phyloP scores from a whole-genome alignment of 148 eudicot genomes.

The Drosera capensis region DNA sequence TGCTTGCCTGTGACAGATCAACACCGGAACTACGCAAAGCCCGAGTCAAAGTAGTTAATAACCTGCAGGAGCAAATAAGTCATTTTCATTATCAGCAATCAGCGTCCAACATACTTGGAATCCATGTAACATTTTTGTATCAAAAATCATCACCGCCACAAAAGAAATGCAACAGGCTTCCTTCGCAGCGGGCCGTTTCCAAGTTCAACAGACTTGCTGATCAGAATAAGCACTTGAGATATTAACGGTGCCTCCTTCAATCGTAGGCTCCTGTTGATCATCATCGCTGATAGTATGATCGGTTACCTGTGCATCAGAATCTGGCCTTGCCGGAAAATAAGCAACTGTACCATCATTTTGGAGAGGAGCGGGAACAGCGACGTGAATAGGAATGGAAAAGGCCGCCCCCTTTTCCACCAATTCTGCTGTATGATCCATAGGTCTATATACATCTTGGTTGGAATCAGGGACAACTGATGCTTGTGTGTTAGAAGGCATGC shows the following conservation, averaged over 20 bases:
- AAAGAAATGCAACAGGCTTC: neutral
- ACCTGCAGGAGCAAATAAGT: conserved; percentile 22
- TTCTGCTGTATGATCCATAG: conserved; percentile 30
- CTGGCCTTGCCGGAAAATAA: conserved; percentile 24
- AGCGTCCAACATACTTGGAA: neutral
- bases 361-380: conserved; percentile 17
- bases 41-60: conserved; percentile 50
- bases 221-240: conserved; percentile 65
- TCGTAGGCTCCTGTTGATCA: conserved; percentile 30
- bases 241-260: conserved; percentile 85
- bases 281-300: conserved; percentile 23
- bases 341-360: conserved; percentile 29
- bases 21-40: conserved; percentile 69
- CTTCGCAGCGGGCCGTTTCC: neutral
- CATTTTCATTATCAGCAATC: conserved; percentile 8
- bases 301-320: conserved; percentile 28
- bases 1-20: conserved; percentile 37
- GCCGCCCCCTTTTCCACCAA: conserved; percentile 26
- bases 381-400: conserved; percentile 24
- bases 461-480: conserved; percentile 28
- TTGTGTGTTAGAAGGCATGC: conserved; percentile 23
- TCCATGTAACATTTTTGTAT: neutral
- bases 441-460: conserved; percentile 23
- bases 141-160: neutral
- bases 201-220: conserved; percentile 29